Base-by-base conservation (phyloP, 768 basidiomycete genomes). In the Phaeotremella skinneri region DNA sequence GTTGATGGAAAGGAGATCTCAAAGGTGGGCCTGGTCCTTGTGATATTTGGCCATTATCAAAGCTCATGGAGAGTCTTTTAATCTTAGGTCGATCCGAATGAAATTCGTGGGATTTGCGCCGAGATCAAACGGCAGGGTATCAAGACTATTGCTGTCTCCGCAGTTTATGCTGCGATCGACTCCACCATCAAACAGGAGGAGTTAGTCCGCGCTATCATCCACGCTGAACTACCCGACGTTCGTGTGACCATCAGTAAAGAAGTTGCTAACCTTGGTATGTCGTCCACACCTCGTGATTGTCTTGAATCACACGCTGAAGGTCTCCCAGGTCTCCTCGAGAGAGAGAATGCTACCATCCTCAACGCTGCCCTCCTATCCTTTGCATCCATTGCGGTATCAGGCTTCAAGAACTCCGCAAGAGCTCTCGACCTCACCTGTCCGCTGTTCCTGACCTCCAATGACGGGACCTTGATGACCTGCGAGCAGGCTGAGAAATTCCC, bases 331-430 rank as follows among this genome's bases (percentile, higher is more conserved):
- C n/a, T n/a, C n/a, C n/a, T n/a, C n/a, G n/a, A n/a, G n/a, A 81
- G 86, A 43, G 86, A 87, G 68, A 87, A 87, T 55, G 86, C 86
- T 0, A 66, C 71, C 27, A 86, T 87, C 61, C 79, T 86, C 59
- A 87, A 87, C 62, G 85, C 85, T 0, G 83, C 85, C 2, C 81
- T 87, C 64, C 79, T 84, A 30, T 73, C 79, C 29, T 87, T 84
- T 70, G 85, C 86, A 0, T 81, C 80, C 49, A 79, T 78, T 49
- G 85, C 85, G 0, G 81, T 86, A 39, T 61, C 74, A 1, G 82
- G 82, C 16, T 87, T 86, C 72, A 73, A 82, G 63, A 75, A 72
- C 0, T 83, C 85, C 1, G 81, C 83, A 61, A 76, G 73, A 54
- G 76, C 79, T 3, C 78, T 86, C 3, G 78, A 64, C 2, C 79